Conservation (phyloP, 495 filamentous ascomycete species). For the Aspergillus taichungensis region DNA sequence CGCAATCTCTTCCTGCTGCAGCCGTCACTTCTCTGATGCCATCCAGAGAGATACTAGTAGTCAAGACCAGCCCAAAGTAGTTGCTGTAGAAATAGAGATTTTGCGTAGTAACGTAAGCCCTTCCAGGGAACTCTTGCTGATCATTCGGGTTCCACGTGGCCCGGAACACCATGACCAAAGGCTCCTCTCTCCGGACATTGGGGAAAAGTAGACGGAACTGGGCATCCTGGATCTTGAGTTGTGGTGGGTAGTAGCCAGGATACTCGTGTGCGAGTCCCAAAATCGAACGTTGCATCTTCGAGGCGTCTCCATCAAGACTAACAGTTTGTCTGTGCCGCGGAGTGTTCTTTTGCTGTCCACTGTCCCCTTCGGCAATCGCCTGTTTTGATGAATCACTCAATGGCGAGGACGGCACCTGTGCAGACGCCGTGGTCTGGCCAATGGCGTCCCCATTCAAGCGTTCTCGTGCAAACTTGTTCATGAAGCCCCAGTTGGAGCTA, state of each 20-base stretch:
- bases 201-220: conserved; percentile 92
- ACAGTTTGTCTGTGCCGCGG: conserved; percentile 67
- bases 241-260: conserved; percentile 73
- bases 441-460: conserved; percentile 35
- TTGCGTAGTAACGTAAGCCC: conserved; percentile 77
- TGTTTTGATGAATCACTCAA: conserved; percentile 23
- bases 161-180: conserved; percentile 70
- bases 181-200: conserved; percentile 60
- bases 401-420: conserved; percentile 16
- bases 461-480: conserved; percentile 56
- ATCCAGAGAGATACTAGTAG: conserved; percentile 62
- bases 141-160: conserved; percentile 69
- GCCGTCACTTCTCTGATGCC: conserved; percentile 81
- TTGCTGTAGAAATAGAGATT: conserved; percentile 95
- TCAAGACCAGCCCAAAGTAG: conserved; percentile 83
- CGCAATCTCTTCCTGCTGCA: conserved; percentile 80
- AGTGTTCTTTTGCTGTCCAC: conserved; percentile 10
- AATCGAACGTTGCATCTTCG: conserved; percentile 34
- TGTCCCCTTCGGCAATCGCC: conserved; percentile 13
- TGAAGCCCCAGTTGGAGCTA: conserved; percentile 70
- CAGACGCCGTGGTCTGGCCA: conserved; percentile 23
- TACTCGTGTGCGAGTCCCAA: conserved; percentile 47
- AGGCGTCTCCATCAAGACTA: conserved; percentile 58
- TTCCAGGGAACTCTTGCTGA: conserved; percentile 73
- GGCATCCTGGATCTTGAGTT: conserved; percentile 78